These are phyloP conservation scores for Alternaria sp. DNA, from an alignment of 2,329 filamentous ascomycete genomes.

Conservation along the genomic window DNA sequence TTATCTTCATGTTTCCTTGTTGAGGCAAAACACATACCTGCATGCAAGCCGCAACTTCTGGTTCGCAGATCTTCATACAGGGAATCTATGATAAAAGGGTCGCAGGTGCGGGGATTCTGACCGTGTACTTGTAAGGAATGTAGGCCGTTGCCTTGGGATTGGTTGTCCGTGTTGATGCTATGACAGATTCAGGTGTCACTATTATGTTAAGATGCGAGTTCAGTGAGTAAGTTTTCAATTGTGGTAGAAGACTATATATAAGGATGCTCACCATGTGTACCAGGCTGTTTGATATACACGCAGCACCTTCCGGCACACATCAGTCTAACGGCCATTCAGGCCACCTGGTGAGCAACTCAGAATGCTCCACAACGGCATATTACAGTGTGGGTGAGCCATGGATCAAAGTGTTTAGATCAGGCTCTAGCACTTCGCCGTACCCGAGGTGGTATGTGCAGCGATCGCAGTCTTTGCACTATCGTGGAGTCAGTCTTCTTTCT, in stretches of 20 bases:
- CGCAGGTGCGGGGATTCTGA: neutral
- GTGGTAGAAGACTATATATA: neutral
- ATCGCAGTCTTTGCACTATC: slow-evolving; percentile 16
- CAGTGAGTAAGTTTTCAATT: neutral
- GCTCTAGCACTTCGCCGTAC: slow-evolving; percentile 2
- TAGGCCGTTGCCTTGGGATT: neutral
- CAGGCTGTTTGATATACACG: neutral
- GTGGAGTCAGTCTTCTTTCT: neutral
- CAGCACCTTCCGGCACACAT: neutral
- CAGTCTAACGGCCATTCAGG: neutral
- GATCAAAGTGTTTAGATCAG: slow-evolving; percentile 8
- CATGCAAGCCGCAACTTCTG: neutral
- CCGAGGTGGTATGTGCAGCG: slow-evolving; percentile 9
- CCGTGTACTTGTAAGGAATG: neutral
- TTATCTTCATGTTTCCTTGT: neutral
- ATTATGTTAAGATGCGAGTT: neutral
- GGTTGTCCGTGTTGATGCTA: neutral
- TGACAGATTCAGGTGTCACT: neutral
- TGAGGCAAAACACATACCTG: neutral
- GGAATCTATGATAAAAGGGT: neutral
- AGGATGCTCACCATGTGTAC: neutral
- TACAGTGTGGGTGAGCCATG: neutral
- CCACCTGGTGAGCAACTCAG: neutral
- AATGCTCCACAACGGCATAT: neutral
- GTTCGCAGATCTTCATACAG: neutral